A percentile compares a stretch with the other conserved stretches of the same genome.
These are phyloP conservation scores for Chondrus crispus DNA, from an alignment of 23 red algal species.

Conservation along the genomic window DNA sequence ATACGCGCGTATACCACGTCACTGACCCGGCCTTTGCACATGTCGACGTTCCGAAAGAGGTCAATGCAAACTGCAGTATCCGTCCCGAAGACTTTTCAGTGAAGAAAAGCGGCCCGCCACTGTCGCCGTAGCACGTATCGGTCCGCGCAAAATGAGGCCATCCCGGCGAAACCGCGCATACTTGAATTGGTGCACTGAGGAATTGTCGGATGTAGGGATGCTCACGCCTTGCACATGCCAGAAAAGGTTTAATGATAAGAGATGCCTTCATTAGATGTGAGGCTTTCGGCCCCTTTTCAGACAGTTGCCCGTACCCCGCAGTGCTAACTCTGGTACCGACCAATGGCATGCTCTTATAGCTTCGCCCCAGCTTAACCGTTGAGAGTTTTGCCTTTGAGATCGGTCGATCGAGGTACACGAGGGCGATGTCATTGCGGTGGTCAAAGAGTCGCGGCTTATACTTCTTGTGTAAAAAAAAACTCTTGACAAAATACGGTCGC, in stretches of 20 bases:
- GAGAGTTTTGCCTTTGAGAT: neutral
- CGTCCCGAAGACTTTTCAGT: neutral
- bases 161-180: constrained; percentile 46
- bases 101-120: constrained; percentile 45
- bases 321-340: constrained; percentile 16
- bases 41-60: constrained; percentile 30
- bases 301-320: constrained; percentile 37
- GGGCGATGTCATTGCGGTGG: constrained; percentile 33
- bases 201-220: constrained; percentile 2
- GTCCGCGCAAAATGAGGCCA: constrained; percentile 17
- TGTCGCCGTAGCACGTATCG: constrained; percentile 57
- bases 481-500: neutral
- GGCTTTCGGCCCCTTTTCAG: constrained; percentile 3
- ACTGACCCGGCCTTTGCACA: constrained; percentile 39
- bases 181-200: neutral
- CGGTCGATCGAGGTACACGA: constrained; percentile 16
- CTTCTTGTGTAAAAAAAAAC: constrained; percentile 4
- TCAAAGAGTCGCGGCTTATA: neutral
- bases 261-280: constrained; percentile 25
- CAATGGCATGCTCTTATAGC: neutral
- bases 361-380: constrained; percentile 15
- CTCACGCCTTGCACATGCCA: constrained; percentile 8
- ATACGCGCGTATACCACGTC: constrained; percentile 49
- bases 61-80: constrained; percentile 36
- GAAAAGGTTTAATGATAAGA: constrained; percentile 28